Evolutionary conservation across 352 stramenopile species (phyloP).

Genomic region (Peronospora destructor): DNA sequence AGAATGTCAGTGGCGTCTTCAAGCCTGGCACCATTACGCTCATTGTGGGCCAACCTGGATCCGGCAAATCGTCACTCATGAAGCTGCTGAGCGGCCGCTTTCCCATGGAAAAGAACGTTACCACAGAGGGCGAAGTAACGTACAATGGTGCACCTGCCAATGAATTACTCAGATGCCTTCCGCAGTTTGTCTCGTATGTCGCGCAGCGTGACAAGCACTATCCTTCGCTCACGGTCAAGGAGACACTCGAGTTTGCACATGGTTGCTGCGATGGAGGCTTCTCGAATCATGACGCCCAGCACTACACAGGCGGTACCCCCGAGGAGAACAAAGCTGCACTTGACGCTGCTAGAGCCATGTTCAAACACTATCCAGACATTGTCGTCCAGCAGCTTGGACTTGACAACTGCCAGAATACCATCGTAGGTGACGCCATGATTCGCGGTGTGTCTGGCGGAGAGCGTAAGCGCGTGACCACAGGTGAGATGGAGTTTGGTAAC

Average conservation of each 20-base stretch:
- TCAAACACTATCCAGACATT: constrained; percentile 2
- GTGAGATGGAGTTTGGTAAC: too few relatives aligned
- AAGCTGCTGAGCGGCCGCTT: too few relatives aligned
- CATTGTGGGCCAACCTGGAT: constrained; percentile 19
- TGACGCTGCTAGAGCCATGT: constrained; percentile 22
- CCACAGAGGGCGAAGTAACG: too few relatives aligned
- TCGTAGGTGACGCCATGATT: not conserved
- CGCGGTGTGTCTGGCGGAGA: too few relatives aligned
- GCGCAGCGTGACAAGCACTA: constrained; percentile 38
- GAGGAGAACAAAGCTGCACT: constrained; percentile 32
- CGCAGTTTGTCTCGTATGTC: constrained; percentile 38
- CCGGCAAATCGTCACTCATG: too few relatives aligned
- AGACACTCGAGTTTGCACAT: constrained; percentile 49
- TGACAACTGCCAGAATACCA: constrained; percentile 3
- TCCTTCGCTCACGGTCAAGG: constrained; percentile 40
- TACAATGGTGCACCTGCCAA: constrained; percentile 14
- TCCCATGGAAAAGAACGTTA: too few relatives aligned
- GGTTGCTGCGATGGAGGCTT: constrained; percentile 24
- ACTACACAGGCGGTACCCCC: constrained; percentile 14
- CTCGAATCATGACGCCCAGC: constrained; percentile 9
- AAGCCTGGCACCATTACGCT: constrained; percentile 42
- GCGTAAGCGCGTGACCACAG: too few relatives aligned
- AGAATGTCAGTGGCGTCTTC: constrained; percentile 34
- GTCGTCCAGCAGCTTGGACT: constrained; percentile 4
- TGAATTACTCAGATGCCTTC: constrained; percentile 10